phyloP scores from a whole-genome alignment of 2,329 filamentous ascomycete genomes.

The Penicillium rolfsii region DNA sequence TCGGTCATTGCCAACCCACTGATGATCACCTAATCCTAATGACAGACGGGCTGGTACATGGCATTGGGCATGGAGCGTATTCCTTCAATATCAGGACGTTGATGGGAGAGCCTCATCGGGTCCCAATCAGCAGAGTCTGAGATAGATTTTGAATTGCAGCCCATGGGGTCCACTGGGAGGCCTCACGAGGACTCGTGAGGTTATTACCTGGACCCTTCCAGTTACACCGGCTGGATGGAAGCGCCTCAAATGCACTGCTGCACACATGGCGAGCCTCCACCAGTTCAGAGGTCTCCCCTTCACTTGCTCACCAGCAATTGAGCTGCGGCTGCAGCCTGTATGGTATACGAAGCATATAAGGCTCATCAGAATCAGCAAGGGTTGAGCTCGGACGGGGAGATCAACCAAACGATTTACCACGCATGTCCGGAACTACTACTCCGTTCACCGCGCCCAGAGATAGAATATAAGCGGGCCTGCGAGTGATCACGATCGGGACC shows the following conservation, averaged over 20 bases:
- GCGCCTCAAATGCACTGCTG: constrained; percentile 13
- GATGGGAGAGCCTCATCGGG: constrained; percentile 5
- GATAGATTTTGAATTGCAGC: constrained; percentile 2
- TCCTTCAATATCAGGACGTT: background rate
- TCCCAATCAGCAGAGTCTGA: constrained; percentile 7
- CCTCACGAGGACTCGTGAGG: constrained; percentile 15
- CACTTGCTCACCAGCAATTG: background rate
- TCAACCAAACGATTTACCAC: constrained; percentile 23
- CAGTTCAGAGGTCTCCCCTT: background rate
- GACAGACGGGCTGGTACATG: constrained; percentile 10
- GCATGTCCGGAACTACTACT: constrained; percentile 20
- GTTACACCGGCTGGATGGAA: constrained; percentile 27
- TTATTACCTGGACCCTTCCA: background rate
- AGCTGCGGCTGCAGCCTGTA: constrained; percentile 11
- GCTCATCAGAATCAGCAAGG: constrained; percentile 20
- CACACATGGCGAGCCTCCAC: constrained; percentile 26
- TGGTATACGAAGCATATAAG: constrained; percentile 5
- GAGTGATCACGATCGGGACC: constrained; percentile 10
- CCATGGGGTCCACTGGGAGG: constrained; percentile 12
- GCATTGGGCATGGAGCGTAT: constrained; percentile 11
- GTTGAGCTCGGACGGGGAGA: constrained; percentile 13
- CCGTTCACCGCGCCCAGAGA: constrained; percentile 5
- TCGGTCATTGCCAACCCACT: background rate
- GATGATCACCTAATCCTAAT: constrained; percentile 6
- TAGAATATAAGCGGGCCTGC: constrained; percentile 1